These are phyloP conservation scores for Solanum pennellii DNA, from an alignment of 257 asterid species.

Conservation along the genomic window DNA sequence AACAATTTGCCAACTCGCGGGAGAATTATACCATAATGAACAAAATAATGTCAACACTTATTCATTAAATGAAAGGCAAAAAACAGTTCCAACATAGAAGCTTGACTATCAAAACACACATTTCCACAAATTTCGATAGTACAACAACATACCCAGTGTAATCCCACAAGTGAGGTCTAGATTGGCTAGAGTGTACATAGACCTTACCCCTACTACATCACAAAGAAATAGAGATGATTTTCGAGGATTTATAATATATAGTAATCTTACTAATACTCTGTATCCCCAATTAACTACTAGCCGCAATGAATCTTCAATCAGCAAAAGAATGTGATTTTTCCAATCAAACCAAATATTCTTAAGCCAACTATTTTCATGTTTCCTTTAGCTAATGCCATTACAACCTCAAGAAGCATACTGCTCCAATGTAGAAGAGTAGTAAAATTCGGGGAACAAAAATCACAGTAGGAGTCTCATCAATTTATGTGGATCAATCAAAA, in stretches of 20 bases:
- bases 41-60: too few species aligned
- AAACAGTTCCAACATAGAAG: neutral
- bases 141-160: neutral
- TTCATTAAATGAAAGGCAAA: neutral
- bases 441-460: neutral
- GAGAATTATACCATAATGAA: neutral
- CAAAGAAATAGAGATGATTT: neutral
- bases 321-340: neutral
- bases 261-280: neutral
- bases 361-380: neutral
- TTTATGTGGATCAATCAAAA: neutral
- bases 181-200: neutral
- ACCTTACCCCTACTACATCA: neutral
- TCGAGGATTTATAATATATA: too few species aligned
- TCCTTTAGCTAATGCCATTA: neutral
- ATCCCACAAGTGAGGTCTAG: neutral
- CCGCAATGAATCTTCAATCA: neutral
- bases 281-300: neutral
- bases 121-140: neutral
- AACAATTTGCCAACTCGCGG: neutral
- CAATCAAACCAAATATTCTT: neutral
- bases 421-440: neutral
- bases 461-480: neutral
- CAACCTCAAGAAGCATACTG: neutral
- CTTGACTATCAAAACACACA: neutral